Conservation (phyloP, 2,329 filamentous ascomycete species). For the Alternaria longipes region DNA sequence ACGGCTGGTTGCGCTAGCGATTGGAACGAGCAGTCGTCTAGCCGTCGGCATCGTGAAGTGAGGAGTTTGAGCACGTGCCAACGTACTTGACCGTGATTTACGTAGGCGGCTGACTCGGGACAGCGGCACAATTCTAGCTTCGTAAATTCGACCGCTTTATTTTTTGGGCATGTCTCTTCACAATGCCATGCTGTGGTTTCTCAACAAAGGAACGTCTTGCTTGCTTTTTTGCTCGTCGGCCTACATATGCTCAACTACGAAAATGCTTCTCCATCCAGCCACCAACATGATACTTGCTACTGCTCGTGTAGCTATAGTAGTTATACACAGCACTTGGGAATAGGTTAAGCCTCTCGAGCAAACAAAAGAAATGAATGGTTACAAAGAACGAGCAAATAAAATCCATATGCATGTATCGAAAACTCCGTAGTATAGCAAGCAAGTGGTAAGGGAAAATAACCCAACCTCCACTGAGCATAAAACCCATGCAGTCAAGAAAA, state of each 20-base stretch:
- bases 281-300: constrained; percentile 20
- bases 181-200: not conserved
- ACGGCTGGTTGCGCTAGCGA: constrained; percentile 20
- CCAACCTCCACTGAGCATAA: constrained; percentile 36
- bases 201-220: constrained; percentile 34
- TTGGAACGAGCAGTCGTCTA: constrained; percentile 12
- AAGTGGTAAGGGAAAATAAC: constrained; percentile 24
- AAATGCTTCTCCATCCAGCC: constrained; percentile 12
- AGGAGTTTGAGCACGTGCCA: constrained; percentile 3
- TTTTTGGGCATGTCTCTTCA: not conserved
- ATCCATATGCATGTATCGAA: constrained; percentile 50
- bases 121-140: not conserved
- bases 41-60: constrained; percentile 13
- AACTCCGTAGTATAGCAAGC: constrained; percentile 36
- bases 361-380: constrained; percentile 17
- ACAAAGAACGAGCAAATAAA: constrained; percentile 36
- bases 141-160: not conserved
- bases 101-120: constrained; percentile 31
- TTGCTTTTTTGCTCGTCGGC: constrained; percentile 43
- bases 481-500: constrained; percentile 45
- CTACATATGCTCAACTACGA: constrained; percentile 30
- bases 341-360: constrained; percentile 23
- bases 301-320: constrained; percentile 32
- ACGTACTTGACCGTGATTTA: constrained; percentile 11
- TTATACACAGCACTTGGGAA: constrained; percentile 39